These are phyloP conservation scores for Brachypodium distachyon DNA, from an alignment of 202 grass and related monocot species.

Conservation along the genomic window DNA sequence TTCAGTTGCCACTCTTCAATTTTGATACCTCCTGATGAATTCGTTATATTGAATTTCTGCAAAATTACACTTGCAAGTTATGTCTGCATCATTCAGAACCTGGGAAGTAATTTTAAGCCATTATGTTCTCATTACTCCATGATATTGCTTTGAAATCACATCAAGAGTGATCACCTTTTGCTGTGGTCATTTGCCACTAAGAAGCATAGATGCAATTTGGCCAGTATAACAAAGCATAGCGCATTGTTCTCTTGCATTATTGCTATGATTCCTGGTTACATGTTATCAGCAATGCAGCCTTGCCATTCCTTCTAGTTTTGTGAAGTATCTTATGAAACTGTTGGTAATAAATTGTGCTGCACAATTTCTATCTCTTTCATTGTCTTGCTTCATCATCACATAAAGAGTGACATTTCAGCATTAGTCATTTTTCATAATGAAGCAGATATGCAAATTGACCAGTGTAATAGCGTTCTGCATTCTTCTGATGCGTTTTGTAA, in stretches of 20 bases:
- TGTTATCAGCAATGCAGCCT: background rate
- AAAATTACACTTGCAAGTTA: background rate
- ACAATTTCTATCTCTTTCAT: no score
- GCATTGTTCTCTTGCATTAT: slow-evolving; percentile 11
- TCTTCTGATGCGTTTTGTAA: slow-evolving; percentile 24
- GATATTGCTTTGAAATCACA: slow-evolving; percentile 16
- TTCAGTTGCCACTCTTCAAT: background rate
- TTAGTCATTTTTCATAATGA: slow-evolving; percentile 23
- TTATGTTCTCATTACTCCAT: background rate
- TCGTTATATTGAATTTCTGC: background rate
- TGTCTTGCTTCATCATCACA: slow-evolving; percentile 14
- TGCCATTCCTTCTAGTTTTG: background rate
- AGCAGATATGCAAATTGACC: slow-evolving; percentile 21
- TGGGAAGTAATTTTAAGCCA: background rate
- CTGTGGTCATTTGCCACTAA: slow-evolving; percentile 21
- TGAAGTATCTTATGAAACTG: no score
- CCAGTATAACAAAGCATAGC: slow-evolving; percentile 53
- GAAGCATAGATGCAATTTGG: slow-evolving; percentile 29
- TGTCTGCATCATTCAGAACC: background rate
- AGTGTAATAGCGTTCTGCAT: slow-evolving; percentile 35
- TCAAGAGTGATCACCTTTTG: slow-evolving; percentile 10
- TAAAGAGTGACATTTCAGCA: slow-evolving; percentile 1
- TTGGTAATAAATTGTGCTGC: no score
- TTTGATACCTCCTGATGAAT: background rate
- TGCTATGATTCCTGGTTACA: slow-evolving; percentile 47